A percentile compares a stretch with the other conserved stretches of the same genome.
Conservation (phyloP, 441 rosid genomes). For the Cnidoscolus chayamansa region DNA sequence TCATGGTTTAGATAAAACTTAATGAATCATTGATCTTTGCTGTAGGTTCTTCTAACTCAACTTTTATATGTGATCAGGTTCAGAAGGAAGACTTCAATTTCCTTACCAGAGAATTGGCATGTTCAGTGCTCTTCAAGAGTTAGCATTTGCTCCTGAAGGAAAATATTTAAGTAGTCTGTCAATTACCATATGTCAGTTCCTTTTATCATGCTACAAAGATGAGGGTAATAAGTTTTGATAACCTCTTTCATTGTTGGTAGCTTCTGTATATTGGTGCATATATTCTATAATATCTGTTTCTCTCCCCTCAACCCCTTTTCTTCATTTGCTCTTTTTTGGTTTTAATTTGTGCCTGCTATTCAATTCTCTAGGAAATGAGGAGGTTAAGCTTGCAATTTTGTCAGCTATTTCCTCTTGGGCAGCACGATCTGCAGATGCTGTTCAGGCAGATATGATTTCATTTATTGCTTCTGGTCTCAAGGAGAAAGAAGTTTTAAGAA, state of each 20-base stretch:
- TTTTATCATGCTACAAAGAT: conserved; percentile 70
- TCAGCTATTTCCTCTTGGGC: conserved; percentile 79
- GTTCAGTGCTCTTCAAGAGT: conserved; percentile 75
- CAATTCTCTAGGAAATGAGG: conserved; percentile 78
- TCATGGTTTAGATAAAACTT: neutral
- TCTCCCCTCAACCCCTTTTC: neutral
- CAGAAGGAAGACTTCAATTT: conserved; percentile 93
- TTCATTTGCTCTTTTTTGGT: neutral
- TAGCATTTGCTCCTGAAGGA: conserved; percentile 85
- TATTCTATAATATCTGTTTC: neutral
- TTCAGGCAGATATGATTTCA: conserved; percentile 68
- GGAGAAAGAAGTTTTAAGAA: conserved; percentile 88
- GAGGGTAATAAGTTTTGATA: conserved; percentile 60
- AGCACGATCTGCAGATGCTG: conserved; percentile 57
- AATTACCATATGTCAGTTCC: conserved; percentile 52
- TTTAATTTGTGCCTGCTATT: conserved; percentile 26
- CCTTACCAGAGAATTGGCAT: conserved; percentile 95
- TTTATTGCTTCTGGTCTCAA: conserved; percentile 79
- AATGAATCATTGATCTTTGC: conserved; percentile 6
- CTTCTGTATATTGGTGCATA: neutral
- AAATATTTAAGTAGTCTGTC: conserved; percentile 69
- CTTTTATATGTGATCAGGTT: conserved; percentile 48
- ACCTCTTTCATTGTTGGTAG: conserved; percentile 2
- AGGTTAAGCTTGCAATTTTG: conserved; percentile 79
- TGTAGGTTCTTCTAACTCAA: conserved; percentile 10